Conservation (phyloP, 108 stramenopile genomes). For the Cyclostephanos invisitatus region DNA sequence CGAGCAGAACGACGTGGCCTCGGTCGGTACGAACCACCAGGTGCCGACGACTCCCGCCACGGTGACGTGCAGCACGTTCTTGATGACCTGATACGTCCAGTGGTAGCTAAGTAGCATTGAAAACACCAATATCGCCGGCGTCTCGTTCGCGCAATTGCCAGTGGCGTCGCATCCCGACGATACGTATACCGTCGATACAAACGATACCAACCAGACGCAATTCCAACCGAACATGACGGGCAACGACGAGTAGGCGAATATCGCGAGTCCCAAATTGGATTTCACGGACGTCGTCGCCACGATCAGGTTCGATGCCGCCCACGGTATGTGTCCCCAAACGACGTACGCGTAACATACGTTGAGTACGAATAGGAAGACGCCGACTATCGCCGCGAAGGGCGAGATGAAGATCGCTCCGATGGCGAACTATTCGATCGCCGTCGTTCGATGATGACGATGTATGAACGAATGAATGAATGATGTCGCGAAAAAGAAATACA, state of each 20-base stretch:
- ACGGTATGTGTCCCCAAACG: conserved; percentile 79
- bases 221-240: conserved; percentile 59
- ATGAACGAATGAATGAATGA: too few species aligned
- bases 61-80: conserved; percentile 81
- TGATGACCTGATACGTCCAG: conserved; percentile 81
- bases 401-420: conserved; percentile 36
- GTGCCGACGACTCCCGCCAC: conserved; percentile 84
- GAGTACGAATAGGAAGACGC: conserved; percentile 41
- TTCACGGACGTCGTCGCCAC: conserved; percentile 71
- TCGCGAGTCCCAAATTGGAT: conserved; percentile 63
- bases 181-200: conserved; percentile 56
- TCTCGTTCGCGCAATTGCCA: conserved; percentile 55
- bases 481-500: too few species aligned
- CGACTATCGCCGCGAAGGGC: conserved; percentile 49
- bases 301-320: conserved; percentile 73
- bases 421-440: conserved; percentile 20
- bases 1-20: conserved; percentile 62
- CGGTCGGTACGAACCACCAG: conserved; percentile 85
- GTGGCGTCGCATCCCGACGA: conserved; percentile 48
- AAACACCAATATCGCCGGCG: conserved; percentile 44
- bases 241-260: conserved; percentile 65
- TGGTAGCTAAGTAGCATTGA: conserved; percentile 69
- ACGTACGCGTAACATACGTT: conserved; percentile 59
- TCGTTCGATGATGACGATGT: too few species aligned
- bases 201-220: conserved; percentile 61